A percentile compares a stretch with the other conserved stretches of the same genome.
These are phyloP conservation scores for Hypoxylon sp. DNA, from an alignment of 2,329 filamentous ascomycete species.

Conservation along the genomic window DNA sequence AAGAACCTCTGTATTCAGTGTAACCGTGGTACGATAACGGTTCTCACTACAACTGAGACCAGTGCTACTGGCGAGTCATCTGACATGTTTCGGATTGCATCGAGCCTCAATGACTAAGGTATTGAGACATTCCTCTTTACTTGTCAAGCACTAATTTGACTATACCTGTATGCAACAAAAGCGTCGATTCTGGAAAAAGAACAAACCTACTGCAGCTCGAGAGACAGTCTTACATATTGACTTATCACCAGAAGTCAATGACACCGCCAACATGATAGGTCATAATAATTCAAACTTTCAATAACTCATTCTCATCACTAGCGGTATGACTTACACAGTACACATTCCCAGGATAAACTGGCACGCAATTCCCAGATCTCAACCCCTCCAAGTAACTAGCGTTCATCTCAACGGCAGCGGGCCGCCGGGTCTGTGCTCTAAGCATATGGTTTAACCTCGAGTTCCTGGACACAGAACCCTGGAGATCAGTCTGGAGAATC, in stretches of 20 bases:
- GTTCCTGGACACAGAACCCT: constrained; percentile 27
- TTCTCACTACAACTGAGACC: constrained; percentile 10
- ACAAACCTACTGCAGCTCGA: constrained; percentile 18
- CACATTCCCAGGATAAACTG: constrained; percentile 1
- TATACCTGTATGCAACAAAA: no score
- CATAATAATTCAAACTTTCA: constrained; percentile 9
- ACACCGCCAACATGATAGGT: constrained; percentile 23
- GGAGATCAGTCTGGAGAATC: constrained; percentile 33
- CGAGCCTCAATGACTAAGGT: constrained; percentile 25
- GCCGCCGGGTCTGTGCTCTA: not conserved
- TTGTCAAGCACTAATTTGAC: not conserved
- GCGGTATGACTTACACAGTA: constrained; percentile 2
- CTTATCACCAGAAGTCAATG: constrained; percentile 8
- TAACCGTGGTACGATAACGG: constrained; percentile 24
- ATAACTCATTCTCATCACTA: constrained; percentile 26
- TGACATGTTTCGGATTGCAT: constrained; percentile 17
- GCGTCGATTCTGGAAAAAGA: constrained; percentile 1
- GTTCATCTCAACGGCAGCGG: not conserved
- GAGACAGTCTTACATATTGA: constrained; percentile 23
- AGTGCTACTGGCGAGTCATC: constrained; percentile 13
- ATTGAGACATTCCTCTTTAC: constrained; percentile 14
- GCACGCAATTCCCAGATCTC: constrained; percentile 3
- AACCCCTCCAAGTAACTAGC: not conserved
- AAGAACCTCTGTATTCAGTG: constrained; percentile 6
- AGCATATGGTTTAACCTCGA: no score